Evolutionary conservation across 2,329 filamentous ascomycete genomes (phyloP).

Genomic region (Xylariales sp.): DNA sequence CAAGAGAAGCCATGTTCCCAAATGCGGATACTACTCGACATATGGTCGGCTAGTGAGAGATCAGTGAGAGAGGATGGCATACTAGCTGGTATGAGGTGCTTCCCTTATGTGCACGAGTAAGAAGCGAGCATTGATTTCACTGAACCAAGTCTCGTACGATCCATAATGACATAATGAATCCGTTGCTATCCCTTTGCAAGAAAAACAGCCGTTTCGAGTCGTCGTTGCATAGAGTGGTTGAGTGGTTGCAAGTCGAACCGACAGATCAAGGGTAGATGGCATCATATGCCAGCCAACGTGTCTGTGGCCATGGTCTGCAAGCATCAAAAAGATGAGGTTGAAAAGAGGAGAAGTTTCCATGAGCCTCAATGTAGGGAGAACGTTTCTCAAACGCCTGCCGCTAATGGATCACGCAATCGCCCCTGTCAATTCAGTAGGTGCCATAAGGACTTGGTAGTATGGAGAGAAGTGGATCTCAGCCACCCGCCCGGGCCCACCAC

Average conservation of each 20-base stretch:
- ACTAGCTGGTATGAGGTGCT: neutral
- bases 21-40: slow-evolving; percentile 67
- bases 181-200: neutral
- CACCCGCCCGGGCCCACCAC: neutral
- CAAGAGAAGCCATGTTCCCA: slow-evolving; percentile 64
- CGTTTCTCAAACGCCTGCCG: neutral
- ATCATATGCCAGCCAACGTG: too few relatives aligned
- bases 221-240: too few relatives aligned
- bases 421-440: too few relatives aligned
- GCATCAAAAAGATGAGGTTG: slow-evolving; percentile 1
- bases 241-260: too few relatives aligned
- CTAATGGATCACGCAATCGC: slow-evolving; percentile 10
- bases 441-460: neutral
- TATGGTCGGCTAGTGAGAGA: slow-evolving; percentile 47
- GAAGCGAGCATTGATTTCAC: neutral
- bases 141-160: neutral
- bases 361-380: slow-evolving; percentile 1
- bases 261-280: too few relatives aligned
- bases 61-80: slow-evolving; percentile 1
- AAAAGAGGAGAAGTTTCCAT: slow-evolving; percentile 4
- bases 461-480: slow-evolving; percentile 1
- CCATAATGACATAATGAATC: neutral
- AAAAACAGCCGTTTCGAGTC: too few relatives aligned
- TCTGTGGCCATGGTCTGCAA: neutral
- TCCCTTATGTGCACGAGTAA: neutral